Evolutionary conservation across 495 filamentous ascomycete species (phyloP).

Genomic region (Daldinia grandis): DNA sequence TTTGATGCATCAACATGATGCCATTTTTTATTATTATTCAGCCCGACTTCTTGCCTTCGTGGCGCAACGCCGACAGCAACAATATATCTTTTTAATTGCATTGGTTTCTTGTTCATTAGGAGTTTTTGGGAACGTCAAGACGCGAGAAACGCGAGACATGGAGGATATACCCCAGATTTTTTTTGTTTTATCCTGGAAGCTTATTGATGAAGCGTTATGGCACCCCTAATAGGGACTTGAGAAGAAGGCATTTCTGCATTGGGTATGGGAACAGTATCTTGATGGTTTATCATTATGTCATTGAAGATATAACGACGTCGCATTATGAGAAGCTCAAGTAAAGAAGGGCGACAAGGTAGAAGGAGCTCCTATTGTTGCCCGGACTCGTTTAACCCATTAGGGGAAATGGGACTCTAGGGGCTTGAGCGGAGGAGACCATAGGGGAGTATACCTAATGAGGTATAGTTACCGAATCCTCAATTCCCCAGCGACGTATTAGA

Average conservation of each 20-base stretch:
- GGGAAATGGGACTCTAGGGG: constrained; percentile 13
- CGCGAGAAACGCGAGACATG: constrained; percentile 36
- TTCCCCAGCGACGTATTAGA: constrained; percentile 16
- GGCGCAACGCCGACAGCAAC: constrained; percentile 24
- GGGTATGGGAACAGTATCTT: constrained; percentile 12
- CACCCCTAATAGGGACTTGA: not conserved
- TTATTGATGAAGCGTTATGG: constrained; percentile 12
- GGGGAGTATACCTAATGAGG: too few species aligned
- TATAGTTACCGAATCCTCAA: constrained; percentile 2
- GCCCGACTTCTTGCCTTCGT: constrained; percentile 6
- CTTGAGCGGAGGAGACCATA: constrained; percentile 10
- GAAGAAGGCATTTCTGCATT: constrained; percentile 18
- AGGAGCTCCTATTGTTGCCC: not conserved
- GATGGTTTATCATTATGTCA: constrained; percentile 17
- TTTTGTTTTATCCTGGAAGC: constrained; percentile 4
- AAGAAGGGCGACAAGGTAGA: not conserved
- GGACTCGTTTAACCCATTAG: constrained; percentile 1
- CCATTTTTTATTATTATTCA: constrained; percentile 21
- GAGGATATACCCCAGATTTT: constrained; percentile 42
- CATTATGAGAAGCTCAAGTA: not conserved
- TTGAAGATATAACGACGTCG: constrained; percentile 28
- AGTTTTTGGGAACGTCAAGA: constrained; percentile 36
- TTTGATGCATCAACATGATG: constrained; percentile 15
- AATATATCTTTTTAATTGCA: constrained; percentile 31
- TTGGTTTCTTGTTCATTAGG: constrained; percentile 14